Evolutionary conservation across 1,139 yeast genomes (phyloP).

Genomic region (Entelexis sorbosivorans): DNA sequence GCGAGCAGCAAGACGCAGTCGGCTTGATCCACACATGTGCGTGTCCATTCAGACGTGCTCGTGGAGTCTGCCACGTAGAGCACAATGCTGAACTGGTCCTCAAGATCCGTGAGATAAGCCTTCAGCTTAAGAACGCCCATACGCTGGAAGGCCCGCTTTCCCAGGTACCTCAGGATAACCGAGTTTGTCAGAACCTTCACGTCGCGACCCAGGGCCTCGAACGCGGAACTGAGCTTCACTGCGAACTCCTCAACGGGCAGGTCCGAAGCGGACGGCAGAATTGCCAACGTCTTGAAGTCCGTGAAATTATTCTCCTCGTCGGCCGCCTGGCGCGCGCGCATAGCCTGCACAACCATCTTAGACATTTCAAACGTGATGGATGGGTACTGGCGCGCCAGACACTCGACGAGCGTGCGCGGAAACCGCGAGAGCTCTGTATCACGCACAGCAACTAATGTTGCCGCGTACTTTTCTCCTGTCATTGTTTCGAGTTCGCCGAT

Average conservation of each 20-base stretch:
- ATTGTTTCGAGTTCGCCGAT: conserved; percentile 92
- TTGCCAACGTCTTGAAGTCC: conserved; percentile 64
- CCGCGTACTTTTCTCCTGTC: conserved; percentile 65
- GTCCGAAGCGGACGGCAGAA: conserved; percentile 68
- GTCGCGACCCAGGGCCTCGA: conserved; percentile 58
- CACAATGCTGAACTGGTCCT: conserved; percentile 77
- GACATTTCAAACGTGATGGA: conserved; percentile 85
- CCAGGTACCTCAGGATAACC: conserved; percentile 65
- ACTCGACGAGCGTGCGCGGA: conserved; percentile 79
- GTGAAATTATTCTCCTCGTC: conserved; percentile 12
- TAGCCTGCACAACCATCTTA: conserved; percentile 67
- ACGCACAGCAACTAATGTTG: conserved; percentile 74
- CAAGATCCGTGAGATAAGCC: conserved; percentile 83
- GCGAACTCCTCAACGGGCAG: conserved; percentile 83
- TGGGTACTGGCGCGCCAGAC: conserved; percentile 74
- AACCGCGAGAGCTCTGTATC: conserved; percentile 90
- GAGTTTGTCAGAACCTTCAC: conserved; percentile 77
- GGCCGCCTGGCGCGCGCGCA: conserved; percentile 31
- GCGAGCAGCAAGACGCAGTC: conserved; percentile 59
- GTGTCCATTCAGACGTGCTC: conserved; percentile 71
- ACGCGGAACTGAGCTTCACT: conserved; percentile 53
- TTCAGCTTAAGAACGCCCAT: conserved; percentile 73
- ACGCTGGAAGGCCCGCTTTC: conserved; percentile 87
- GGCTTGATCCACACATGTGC: conserved; percentile 87
- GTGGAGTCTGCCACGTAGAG: conserved; percentile 82